These are phyloP conservation scores for Rhodamnia rubescens DNA, from an alignment of 345 rosid genomes.

Conservation along the genomic window DNA sequence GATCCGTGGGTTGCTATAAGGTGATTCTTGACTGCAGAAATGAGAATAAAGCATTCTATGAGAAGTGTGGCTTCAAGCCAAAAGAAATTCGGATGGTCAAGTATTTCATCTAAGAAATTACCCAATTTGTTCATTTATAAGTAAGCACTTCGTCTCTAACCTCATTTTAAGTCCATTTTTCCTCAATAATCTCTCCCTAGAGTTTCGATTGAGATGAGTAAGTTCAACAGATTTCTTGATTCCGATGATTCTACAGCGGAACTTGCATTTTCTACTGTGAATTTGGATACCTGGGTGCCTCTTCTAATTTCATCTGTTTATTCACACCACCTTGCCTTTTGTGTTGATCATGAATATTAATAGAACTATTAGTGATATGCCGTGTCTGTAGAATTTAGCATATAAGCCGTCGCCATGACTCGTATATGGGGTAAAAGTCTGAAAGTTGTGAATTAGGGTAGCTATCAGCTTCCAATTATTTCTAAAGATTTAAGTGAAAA, in stretches of 20 bases:
- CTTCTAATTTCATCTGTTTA: background rate
- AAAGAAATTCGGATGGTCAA: slow-evolving; percentile 63
- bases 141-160: background rate
- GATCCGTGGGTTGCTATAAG: slow-evolving; percentile 65
- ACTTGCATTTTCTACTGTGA: background rate
- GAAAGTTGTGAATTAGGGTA: no score
- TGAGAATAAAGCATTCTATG: slow-evolving; percentile 55
- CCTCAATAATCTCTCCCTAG: background rate
- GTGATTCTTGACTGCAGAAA: slow-evolving; percentile 65
- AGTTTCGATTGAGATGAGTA: background rate
- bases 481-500: no score
- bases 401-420: no score
- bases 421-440: no score
- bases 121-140: background rate
- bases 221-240: background rate
- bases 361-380: no score
- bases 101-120: slow-evolving; percentile 31
- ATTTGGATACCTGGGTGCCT: background rate
- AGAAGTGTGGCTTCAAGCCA: slow-evolving; percentile 60
- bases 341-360: background rate
- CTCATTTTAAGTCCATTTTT: background rate
- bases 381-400: no score
- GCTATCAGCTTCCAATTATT: no score
- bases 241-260: background rate
- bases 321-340: background rate